Percentiles rank a stretch among this genome's conserved stretches.
These are phyloP conservation scores for Penicillium odoratum DNA, from an alignment of 495 filamentous ascomycete species.

Conservation along the genomic window DNA sequence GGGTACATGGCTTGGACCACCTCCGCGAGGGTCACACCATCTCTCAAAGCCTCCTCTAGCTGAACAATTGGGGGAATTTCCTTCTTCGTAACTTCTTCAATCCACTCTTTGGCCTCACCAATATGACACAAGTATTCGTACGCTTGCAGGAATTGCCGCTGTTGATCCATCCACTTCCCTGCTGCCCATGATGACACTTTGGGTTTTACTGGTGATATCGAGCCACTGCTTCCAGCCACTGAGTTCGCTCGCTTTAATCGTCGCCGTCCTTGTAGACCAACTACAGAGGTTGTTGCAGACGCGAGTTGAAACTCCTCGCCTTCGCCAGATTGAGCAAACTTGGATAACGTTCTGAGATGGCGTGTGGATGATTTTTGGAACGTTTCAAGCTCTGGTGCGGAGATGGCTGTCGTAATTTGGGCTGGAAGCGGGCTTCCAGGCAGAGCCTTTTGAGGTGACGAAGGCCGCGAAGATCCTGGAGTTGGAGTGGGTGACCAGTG, in stretches of 20 bases:
- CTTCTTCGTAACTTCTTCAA: slow-evolving; percentile 88
- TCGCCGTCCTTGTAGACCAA: slow-evolving; percentile 79
- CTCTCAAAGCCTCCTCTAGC: slow-evolving; percentile 86
- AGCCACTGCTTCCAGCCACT: slow-evolving; percentile 44
- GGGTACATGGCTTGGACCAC: slow-evolving; percentile 90
- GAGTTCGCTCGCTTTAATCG: slow-evolving; percentile 76
- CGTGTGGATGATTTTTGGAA: slow-evolving; percentile 82
- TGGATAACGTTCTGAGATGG: slow-evolving; percentile 86
- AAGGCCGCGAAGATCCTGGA: slow-evolving; percentile 34
- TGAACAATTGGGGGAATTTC: slow-evolving; percentile 94
- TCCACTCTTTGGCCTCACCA: slow-evolving; percentile 99
- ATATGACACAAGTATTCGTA: slow-evolving; percentile 99
- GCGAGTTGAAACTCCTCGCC: slow-evolving; percentile 78
- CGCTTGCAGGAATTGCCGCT: slow-evolving; percentile 92
- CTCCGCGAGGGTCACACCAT: slow-evolving; percentile 94
- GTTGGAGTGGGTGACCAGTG: slow-evolving; percentile 30
- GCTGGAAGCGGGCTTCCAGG: slow-evolving; percentile 44
- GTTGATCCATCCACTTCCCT: slow-evolving; percentile 98
- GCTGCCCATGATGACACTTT: slow-evolving; percentile 71
- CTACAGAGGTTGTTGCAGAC: slow-evolving; percentile 75
- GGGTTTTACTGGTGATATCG: slow-evolving; percentile 48
- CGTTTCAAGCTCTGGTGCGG: slow-evolving; percentile 70
- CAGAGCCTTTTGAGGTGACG: slow-evolving; percentile 42
- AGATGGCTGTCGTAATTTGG: slow-evolving; percentile 49
- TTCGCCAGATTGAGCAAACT: slow-evolving; percentile 71